Conservation (phyloP, 306 rosid genomes). For the Fragaria iinumae region DNA sequence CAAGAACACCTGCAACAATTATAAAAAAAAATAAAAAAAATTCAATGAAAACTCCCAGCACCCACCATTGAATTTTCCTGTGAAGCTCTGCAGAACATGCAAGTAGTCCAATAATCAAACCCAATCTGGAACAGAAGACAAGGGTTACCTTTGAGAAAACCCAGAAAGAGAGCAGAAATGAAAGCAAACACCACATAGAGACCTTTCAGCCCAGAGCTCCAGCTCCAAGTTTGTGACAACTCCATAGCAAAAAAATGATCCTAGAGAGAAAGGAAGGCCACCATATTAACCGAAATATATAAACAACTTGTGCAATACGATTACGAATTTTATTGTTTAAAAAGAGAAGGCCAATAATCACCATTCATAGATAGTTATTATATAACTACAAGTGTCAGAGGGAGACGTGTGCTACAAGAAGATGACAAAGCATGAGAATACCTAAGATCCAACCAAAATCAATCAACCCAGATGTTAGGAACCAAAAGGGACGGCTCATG, state of each 20-base stretch:
- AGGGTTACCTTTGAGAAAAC: conserved; percentile 73
- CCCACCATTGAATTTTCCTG: conserved; percentile 27
- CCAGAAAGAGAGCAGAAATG: conserved; percentile 60
- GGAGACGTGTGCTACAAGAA: conserved; percentile 24
- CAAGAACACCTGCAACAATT: conserved; percentile 51
- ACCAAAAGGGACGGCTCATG: conserved; percentile 2
- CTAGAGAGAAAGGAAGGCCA: conserved; percentile 16
- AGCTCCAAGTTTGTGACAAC: conserved; percentile 28
- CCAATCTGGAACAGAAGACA: conserved; percentile 9
- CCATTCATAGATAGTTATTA: not conserved
- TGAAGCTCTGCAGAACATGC: conserved; percentile 8
- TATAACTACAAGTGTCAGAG: not conserved
- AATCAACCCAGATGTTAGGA: conserved; percentile 14
- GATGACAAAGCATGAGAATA: conserved; percentile 20
- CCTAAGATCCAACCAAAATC: conserved; percentile 14
- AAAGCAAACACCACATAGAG: conserved; percentile 60
- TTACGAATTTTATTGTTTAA: not conserved
- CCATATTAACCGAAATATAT: conserved; percentile 20
- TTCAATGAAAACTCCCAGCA: conserved; percentile 23
- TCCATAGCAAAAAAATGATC: conserved; percentile 34
- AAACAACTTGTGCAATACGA: not conserved
- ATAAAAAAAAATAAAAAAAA: not conserved
- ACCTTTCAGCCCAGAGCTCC: conserved; percentile 35
- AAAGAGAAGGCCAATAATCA: conserved; percentile 5
- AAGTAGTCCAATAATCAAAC: not conserved